Evolutionary conservation across 495 filamentous ascomycete species (phyloP).

Genomic region (Trichodelitschia bisporula): DNA sequence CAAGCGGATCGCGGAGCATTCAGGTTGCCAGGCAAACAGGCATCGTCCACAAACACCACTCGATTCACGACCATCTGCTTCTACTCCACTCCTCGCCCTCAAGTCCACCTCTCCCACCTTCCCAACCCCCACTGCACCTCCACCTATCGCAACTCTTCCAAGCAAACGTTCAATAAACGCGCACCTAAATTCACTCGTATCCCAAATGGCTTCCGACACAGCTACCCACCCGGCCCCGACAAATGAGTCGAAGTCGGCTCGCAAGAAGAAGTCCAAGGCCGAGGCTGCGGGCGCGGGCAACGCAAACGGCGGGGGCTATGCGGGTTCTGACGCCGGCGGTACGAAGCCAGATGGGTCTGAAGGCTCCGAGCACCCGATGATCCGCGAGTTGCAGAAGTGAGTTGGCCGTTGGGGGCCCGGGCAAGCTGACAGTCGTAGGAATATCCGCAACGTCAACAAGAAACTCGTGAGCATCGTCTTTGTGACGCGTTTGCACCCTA

Average conservation of each 20-base stretch:
- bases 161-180: too few species aligned
- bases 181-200: too few species aligned
- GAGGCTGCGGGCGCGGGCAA: slow-evolving; percentile 8
- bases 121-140: too few species aligned
- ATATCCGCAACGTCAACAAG: slow-evolving; percentile 65
- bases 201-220: too few species aligned
- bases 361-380: slow-evolving; percentile 43
- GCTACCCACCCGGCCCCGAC: slow-evolving; percentile 4
- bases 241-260: slow-evolving; percentile 16
- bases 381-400: slow-evolving; percentile 74
- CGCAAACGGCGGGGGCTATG: slow-evolving; percentile 1
- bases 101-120: too few species aligned
- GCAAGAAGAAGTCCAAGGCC: slow-evolving; percentile 20
- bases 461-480: slow-evolving; percentile 46
- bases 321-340: slow-evolving; percentile 8
- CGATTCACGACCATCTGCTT: too few species aligned
- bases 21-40: too few species aligned
- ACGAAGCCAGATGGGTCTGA: slow-evolving; percentile 24
- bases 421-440: slow-evolving; percentile 31
- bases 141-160: too few species aligned
- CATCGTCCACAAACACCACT: too few species aligned
- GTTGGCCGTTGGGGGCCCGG: slow-evolving; percentile 9
- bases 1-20: too few species aligned
- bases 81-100: too few species aligned
- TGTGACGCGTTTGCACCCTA: slow-evolving; percentile 1